Evolutionary conservation across 352 stramenopile species (phyloP).

Genomic region (Plasmopara muralis): DNA sequence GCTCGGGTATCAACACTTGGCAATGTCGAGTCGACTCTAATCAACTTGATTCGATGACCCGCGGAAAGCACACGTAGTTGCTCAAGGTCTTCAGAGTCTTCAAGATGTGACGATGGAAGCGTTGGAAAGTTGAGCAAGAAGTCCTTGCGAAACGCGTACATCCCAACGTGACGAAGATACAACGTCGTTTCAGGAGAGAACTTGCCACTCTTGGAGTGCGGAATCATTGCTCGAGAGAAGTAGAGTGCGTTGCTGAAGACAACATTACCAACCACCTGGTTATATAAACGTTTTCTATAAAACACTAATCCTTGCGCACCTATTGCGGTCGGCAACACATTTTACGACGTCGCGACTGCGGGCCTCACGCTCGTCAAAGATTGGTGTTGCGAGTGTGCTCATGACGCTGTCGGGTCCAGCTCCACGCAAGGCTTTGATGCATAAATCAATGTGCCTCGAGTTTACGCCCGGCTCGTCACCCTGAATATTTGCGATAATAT

Average conservation of each 20-base stretch:
- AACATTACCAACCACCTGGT: background rate
- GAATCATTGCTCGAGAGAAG: constrained; percentile 78
- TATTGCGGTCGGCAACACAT: constrained; percentile 53
- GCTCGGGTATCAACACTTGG: constrained; percentile 64
- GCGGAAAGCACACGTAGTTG: constrained; percentile 78
- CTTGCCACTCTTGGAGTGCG: constrained; percentile 54
- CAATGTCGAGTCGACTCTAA: constrained; percentile 51
- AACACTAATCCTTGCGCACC: constrained; percentile 19
- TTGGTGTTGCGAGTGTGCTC: constrained; percentile 70
- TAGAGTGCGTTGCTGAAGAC: constrained; percentile 65
- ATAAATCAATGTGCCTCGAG: constrained; percentile 65
- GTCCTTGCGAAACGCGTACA: constrained; percentile 75
- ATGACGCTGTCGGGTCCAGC: constrained; percentile 51
- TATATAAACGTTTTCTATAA: background rate
- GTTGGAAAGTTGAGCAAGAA: constrained; percentile 68
- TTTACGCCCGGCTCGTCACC: constrained; percentile 80
- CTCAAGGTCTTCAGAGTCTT: constrained; percentile 72
- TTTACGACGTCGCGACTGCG: constrained; percentile 69
- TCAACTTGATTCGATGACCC: constrained; percentile 64
- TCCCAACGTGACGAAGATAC: constrained; percentile 70
- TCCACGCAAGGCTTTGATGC: constrained; percentile 45
- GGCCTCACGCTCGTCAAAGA: constrained; percentile 48
- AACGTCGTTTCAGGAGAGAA: constrained; percentile 41
- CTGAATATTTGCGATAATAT: constrained; percentile 81
- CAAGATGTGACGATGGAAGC: constrained; percentile 44